These are phyloP conservation scores for Entomortierella parvispora DNA, from an alignment of 192 early-diverging fungal species.

Conservation along the genomic window DNA sequence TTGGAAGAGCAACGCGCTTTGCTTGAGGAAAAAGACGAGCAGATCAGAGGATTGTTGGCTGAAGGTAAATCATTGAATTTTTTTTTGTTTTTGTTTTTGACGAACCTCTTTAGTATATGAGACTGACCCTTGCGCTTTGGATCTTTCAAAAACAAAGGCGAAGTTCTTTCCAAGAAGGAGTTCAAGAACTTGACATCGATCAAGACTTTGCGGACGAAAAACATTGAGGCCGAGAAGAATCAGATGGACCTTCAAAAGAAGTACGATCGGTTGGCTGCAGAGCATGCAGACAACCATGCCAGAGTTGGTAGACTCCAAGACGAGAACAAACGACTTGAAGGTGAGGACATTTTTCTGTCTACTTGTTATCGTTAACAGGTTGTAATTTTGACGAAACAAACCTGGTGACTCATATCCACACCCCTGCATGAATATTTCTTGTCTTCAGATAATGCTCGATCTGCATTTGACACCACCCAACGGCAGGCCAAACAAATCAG, in stretches of 20 bases:
- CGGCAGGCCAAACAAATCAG: constrained; percentile 31
- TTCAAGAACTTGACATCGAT: constrained; percentile 73
- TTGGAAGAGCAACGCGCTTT: constrained; percentile 54
- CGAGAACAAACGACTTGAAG: constrained; percentile 52
- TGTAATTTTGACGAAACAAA: no score
- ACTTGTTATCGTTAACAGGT: no score
- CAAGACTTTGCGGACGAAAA: constrained; percentile 78
- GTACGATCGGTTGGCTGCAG: constrained; percentile 55
- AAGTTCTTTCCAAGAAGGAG: constrained; percentile 81
- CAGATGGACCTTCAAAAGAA: constrained; percentile 60
- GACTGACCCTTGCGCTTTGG: no score
- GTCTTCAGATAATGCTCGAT: constrained; percentile 19
- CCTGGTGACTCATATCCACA: no score
- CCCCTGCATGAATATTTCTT: no score
- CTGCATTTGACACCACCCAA: constrained; percentile 29
- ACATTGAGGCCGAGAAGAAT: constrained; percentile 66
- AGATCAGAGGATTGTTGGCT: constrained; percentile 55
- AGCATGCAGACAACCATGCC: constrained; percentile 60
- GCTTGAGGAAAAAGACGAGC: constrained; percentile 56
- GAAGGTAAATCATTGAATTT: constrained; percentile 41
- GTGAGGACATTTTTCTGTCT: constrained; percentile 1
- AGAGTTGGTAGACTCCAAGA: constrained; percentile 53
- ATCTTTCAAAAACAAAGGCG: no score
- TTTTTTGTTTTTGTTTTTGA: background rate
- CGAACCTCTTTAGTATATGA: no score